Evolutionary conservation across 2,329 filamentous ascomycete species (phyloP), one percentile per base, ranked within the genome.

Genomic region (Microcyclospora pomicola): DNA sequence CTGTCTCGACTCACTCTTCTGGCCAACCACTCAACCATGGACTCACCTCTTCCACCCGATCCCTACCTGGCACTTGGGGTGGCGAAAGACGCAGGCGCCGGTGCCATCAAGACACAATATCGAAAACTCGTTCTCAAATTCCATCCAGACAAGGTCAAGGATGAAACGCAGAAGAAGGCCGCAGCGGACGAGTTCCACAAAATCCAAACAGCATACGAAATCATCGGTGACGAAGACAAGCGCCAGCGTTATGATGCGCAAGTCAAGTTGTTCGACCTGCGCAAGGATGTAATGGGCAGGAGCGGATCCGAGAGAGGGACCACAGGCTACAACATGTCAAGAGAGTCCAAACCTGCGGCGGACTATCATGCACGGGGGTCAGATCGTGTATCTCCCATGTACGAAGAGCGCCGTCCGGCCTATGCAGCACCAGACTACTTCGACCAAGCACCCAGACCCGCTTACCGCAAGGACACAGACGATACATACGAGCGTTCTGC

Each of bases 161-260:
- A 93, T 52, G 76, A 80, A 37, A 67, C 75, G 12, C 67, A 82
- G 52, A 92, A 91, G 62, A 75, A 76, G 42, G 66, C 75, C 50
- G 92, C 87, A 59, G 77, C 82, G 50, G 79, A 85, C 50, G 80
- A 93, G 61, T 98, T 96, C 54, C 86, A 95, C 61, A 78, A 77
- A 57, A 83, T 96, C 27, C 87, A 95, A 59, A 76, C 87, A 51
- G 87, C 91, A 36, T 98, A 94, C 62, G 91, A 96, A 61, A 69
- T 91, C 24, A 73, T 98, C 43, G 82, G 76, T 53, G 80, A 95
- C 55, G 81, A 88, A 19, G 68, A 65, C 6, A 75, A 79, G 55
- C 71, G 84, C 42, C 62, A 67, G 41, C 76, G 77, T 48, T 94
- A 95, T 59, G 85, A 96, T 61, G 77, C 85, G 37, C 72, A 79